Evolutionary conservation across 148 eudicot genomes (phyloP).

Genomic region (Silene uniflora): DNA sequence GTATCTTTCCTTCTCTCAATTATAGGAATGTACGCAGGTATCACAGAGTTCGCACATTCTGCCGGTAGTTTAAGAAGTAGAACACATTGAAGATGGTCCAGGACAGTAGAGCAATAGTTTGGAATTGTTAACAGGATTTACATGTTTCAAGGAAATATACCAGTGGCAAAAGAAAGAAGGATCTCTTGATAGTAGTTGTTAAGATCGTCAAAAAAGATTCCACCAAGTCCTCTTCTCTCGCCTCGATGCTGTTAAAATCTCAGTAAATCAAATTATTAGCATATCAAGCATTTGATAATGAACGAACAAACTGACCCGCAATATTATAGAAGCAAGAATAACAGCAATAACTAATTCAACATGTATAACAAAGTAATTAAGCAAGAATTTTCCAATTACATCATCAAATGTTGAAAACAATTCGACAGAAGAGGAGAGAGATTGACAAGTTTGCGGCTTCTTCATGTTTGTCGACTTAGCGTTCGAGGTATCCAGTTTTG

Average conservation of each 20-base stretch:
- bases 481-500: too few species aligned
- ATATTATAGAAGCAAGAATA: too few species aligned
- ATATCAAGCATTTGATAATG: neutral
- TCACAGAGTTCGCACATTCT: slow-evolving; percentile 95
- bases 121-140: neutral
- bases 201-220: slow-evolving; percentile 95
- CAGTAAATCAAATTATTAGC: slow-evolving; percentile 3
- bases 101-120: neutral
- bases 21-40: slow-evolving; percentile 89
- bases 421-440: too few species aligned
- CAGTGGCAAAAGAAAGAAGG: slow-evolving; percentile 93
- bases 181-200: slow-evolving; percentile 91
- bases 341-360: too few species aligned
- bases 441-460: too few species aligned
- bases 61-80: slow-evolving; percentile 19
- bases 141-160: slow-evolving; percentile 31
- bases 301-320: too few species aligned
- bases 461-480: too few species aligned
- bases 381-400: too few species aligned
- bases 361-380: too few species aligned
- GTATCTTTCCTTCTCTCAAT: slow-evolving; percentile 83
- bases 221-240: slow-evolving; percentile 98
- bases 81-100: neutral
- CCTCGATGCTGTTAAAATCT: slow-evolving; percentile 69
- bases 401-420: too few species aligned